These are phyloP conservation scores for Tylopilus rubrobrunneus DNA, from an alignment of 768 basidiomycete species.

Conservation along the genomic window DNA sequence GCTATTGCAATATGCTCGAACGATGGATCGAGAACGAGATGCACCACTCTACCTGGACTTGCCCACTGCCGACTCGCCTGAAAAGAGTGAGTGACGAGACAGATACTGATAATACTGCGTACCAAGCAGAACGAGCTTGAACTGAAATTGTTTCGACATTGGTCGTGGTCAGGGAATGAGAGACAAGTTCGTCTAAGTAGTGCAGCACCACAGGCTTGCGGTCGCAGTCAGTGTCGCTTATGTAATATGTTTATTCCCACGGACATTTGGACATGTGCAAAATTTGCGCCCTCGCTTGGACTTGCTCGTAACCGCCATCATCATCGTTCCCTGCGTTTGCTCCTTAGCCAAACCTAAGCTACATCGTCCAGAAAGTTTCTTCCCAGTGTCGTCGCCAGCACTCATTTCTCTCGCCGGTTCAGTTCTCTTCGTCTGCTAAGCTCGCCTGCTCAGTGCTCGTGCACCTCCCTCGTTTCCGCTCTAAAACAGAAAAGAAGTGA, in stretches of 20 bases:
- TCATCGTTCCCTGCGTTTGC: conserved; percentile 25
- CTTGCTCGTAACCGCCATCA: conserved; percentile 37
- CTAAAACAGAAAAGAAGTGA: conserved; percentile 24
- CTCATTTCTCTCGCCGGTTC: conserved; percentile 18
- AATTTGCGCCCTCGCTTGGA: conserved; percentile 24
- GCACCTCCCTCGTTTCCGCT: conserved; percentile 20
- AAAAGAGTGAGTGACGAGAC: conserved; percentile 9
- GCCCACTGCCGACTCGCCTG: conserved; percentile 97
- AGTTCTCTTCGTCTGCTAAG: conserved; percentile 23
- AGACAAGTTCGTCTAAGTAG: conserved; percentile 3
- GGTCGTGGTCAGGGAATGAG: conserved; percentile 28
- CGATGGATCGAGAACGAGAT: conserved; percentile 20
- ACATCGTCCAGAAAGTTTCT: conserved; percentile 20
- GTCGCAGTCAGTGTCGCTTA: conserved; percentile 20
- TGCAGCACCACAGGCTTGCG: conserved; percentile 2
- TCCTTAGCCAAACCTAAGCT: conserved; percentile 24
- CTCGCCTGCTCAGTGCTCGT: conserved; percentile 24
- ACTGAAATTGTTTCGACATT: conserved; percentile 93
- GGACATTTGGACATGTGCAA: conserved; percentile 25
- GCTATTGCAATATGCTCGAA: conserved; percentile 40
- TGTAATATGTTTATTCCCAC: conserved; percentile 27
- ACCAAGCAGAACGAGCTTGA: conserved; percentile 97
- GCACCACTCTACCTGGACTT: conserved; percentile 72
- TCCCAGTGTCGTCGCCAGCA: conserved; percentile 17
- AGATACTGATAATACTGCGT: conserved; percentile 5